A percentile compares a stretch with the other conserved stretches of the same genome.
These are phyloP conservation scores for Zygosaccharomyces gambellarensis DNA, from an alignment of 805 yeast species.

Conservation along the genomic window DNA sequence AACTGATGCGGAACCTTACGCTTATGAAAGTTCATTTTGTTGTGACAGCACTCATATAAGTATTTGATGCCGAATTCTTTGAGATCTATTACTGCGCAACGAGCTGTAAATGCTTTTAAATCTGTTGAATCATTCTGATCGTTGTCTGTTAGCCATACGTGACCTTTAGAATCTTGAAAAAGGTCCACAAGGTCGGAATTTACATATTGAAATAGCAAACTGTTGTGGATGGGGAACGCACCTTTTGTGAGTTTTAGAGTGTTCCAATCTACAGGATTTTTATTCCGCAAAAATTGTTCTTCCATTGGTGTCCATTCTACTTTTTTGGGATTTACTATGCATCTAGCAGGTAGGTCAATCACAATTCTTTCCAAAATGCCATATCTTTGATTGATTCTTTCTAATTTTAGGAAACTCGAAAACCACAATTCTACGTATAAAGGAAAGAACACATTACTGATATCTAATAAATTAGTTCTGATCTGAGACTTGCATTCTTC, in stretches of 20 bases:
- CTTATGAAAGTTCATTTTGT: not conserved
- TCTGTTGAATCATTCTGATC: not conserved
- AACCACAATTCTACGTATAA: slow-evolving; percentile 4
- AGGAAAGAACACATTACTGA: slow-evolving; percentile 2
- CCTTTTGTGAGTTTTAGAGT: not conserved
- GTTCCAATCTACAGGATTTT: not conserved
- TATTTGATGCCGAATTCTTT: not conserved
- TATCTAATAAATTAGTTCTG: not conserved
- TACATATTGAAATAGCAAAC: not conserved
- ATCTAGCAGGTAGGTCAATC: not conserved
- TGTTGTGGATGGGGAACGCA: not conserved
- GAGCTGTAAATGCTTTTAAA: not conserved
- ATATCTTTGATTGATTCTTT: not conserved
- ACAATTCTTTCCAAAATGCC: slow-evolving; percentile 2
- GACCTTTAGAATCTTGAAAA: not conserved
- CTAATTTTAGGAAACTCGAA: not conserved
- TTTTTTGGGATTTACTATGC: not conserved
- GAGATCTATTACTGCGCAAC: not conserved
- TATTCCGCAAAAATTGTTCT: not conserved
- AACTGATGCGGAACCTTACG: not conserved
- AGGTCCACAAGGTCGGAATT: not conserved
- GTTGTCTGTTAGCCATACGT: not conserved
- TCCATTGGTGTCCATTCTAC: not conserved
- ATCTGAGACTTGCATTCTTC: slow-evolving; percentile 3
- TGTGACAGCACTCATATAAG: not conserved